Percentiles rank a stretch among this genome's conserved stretches.
phyloP scores from a whole-genome alignment of 2,329 filamentous ascomycete genomes.

The Xylariaceae sp. region DNA sequence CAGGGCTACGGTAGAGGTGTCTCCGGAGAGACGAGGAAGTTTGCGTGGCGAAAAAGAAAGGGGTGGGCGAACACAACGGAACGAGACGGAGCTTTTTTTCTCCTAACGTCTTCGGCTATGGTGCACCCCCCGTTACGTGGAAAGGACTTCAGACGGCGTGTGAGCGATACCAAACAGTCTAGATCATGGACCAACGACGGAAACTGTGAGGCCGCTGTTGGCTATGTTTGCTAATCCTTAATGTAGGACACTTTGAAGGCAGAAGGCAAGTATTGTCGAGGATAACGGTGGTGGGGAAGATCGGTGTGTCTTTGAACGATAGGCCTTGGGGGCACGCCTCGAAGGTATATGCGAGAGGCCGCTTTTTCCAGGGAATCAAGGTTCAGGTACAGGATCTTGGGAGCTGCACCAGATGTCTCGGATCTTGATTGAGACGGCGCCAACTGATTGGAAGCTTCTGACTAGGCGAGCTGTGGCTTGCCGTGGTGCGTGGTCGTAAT shows the following conservation, averaged over 20 bases:
- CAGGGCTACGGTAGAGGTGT: constrained; percentile 37
- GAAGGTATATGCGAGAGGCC: constrained; percentile 15
- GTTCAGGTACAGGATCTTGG: constrained; percentile 29
- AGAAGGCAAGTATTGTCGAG: constrained; percentile 26
- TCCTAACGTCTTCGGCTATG: constrained; percentile 13
- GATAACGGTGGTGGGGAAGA: constrained; percentile 20
- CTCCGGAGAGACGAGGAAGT: constrained; percentile 27
- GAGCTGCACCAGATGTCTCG: constrained; percentile 31
- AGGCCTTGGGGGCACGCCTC: constrained; percentile 8
- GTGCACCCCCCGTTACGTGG: constrained; percentile 7
- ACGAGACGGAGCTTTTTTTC: constrained; percentile 1
- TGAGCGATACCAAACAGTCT: constrained; percentile 4
- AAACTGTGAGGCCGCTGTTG: neutral
- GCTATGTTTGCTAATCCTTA: neutral
- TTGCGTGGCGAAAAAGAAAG: constrained; percentile 2
- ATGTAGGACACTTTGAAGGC: constrained; percentile 5
- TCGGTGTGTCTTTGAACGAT: constrained; percentile 23
- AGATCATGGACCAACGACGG: constrained; percentile 2
- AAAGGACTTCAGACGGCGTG: constrained; percentile 8
- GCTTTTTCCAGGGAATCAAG: constrained; percentile 11
- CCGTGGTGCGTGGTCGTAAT: constrained; percentile 22
- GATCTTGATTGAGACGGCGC: constrained; percentile 23
- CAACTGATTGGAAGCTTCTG: constrained; percentile 31
- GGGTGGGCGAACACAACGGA: neutral
- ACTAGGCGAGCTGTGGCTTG: constrained; percentile 30